phyloP scores from a whole-genome alignment of 2,329 filamentous ascomycete species.

The Mollisia scopiformis region DNA sequence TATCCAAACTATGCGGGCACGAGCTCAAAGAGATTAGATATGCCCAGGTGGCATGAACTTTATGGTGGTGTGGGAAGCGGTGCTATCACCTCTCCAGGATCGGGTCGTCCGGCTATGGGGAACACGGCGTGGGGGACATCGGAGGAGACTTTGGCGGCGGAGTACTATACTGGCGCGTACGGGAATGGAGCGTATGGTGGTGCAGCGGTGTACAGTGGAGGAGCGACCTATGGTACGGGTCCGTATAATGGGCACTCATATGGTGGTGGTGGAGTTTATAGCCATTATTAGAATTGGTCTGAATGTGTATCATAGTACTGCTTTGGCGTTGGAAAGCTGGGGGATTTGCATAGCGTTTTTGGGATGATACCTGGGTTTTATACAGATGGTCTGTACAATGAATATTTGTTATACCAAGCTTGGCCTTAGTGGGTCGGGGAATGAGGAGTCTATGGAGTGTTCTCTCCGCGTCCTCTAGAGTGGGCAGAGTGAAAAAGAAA shows the following conservation, averaged over 20 bases:
- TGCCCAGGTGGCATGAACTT: constrained; percentile 3
- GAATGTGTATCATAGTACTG: neutral
- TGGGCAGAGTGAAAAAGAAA: too few species aligned
- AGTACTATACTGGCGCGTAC: constrained; percentile 4
- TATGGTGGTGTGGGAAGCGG: constrained; percentile 9
- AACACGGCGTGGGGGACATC: neutral
- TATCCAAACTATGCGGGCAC: constrained; percentile 16
- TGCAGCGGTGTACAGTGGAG: too few species aligned
- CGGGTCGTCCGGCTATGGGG: neutral
- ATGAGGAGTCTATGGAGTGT: neutral
- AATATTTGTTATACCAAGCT: neutral
- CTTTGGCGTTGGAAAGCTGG: neutral
- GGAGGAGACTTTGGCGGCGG: neutral
- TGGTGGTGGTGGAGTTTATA: neutral
- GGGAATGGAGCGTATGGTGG: too few species aligned
- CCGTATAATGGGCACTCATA: neutral
- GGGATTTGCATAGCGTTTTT: neutral
- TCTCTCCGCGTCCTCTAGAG: too few species aligned
- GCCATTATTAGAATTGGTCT: neutral
- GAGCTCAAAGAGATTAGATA: neutral
- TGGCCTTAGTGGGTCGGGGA: neutral
- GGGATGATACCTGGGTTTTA: neutral
- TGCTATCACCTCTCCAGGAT: neutral
- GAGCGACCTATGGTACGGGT: neutral
- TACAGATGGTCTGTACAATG: neutral